Conservation (phyloP, 73 alveolate species). For the Paramecium biaurelia region DNA sequence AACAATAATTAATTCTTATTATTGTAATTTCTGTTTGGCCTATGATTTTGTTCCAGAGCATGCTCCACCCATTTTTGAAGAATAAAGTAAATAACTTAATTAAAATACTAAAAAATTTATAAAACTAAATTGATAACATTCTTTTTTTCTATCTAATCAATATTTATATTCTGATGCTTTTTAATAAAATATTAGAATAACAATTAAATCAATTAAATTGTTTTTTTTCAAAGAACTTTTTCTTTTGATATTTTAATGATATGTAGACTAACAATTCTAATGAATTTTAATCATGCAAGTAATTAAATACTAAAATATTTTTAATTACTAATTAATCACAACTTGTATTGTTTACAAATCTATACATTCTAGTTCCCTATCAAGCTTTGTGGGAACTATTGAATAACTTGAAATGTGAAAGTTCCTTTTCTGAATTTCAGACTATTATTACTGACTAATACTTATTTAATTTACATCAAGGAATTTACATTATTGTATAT, state of each 20-base stretch:
- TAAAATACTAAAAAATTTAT: background rate
- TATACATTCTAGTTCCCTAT: background rate
- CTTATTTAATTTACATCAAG: background rate
- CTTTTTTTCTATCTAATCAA: background rate
- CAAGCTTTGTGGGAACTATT: background rate
- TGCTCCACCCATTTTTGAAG: conserved; percentile 30
- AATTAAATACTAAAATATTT: background rate
- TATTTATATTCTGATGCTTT: background rate
- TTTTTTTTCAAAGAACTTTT: background rate
- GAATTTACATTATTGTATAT: background rate
- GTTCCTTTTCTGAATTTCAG: background rate
- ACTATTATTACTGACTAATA: background rate
- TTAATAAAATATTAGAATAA: background rate
- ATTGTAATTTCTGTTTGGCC: background rate
- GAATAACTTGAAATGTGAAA: background rate
- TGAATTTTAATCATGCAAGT: background rate
- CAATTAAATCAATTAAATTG: background rate
- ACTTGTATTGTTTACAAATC: background rate
- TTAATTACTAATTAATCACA: background rate
- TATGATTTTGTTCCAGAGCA: conserved; percentile 4
- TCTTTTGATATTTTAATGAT: background rate
- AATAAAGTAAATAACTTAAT: background rate
- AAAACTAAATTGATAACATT: background rate
- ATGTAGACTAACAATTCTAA: background rate
- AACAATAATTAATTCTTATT: background rate